Percentiles rank a stretch among this genome's conserved stretches.
phyloP scores from a whole-genome alignment of 768 basidiomycete genomes.

The Hygrophorus pudorinus region DNA sequence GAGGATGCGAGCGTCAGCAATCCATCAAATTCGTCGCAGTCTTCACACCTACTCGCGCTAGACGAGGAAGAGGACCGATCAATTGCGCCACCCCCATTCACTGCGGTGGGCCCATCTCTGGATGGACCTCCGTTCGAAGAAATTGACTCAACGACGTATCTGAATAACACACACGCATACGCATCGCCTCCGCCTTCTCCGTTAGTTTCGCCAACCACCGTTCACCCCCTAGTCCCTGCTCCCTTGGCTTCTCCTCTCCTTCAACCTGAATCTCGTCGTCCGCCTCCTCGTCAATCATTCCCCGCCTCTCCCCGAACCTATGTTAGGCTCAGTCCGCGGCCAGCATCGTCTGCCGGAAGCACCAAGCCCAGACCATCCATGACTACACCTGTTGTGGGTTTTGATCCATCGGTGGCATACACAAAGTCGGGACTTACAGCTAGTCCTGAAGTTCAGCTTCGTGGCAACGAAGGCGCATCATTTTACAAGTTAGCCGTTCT shows the following conservation, averaged over 20 bases:
- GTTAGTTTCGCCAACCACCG: slow-evolving; percentile 11
- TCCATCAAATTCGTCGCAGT: background rate
- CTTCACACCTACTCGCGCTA: slow-evolving; percentile 6
- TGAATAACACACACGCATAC: slow-evolving; percentile 12
- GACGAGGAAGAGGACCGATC: slow-evolving; percentile 17
- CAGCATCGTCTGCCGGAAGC: slow-evolving; percentile 5
- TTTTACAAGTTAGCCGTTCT: slow-evolving; percentile 45
- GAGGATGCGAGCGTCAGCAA: background rate
- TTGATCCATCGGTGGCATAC: slow-evolving; percentile 43
- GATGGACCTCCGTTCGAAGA: slow-evolving; percentile 29
- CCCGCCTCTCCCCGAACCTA: slow-evolving; percentile 8
- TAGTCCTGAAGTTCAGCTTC: too few species aligned
- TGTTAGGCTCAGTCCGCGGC: slow-evolving; percentile 2
- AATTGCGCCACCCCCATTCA: slow-evolving; percentile 30
- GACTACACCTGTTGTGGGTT: slow-evolving; percentile 18
- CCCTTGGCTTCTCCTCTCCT: background rate
- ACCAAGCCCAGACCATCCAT: too few species aligned
- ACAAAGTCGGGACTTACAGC: slow-evolving; percentile 11
- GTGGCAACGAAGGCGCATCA: slow-evolving; percentile 5
- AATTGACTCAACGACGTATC: slow-evolving; percentile 13
- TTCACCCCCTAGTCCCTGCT: background rate
- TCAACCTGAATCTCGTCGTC: slow-evolving; percentile 6
- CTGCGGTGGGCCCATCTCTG: slow-evolving; percentile 22
- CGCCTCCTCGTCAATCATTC: slow-evolving; percentile 12
- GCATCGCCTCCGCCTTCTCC: slow-evolving; percentile 15